phyloP scores from a whole-genome alignment of 2,329 filamentous ascomycete genomes.

The Arthrobotrys conoides region DNA sequence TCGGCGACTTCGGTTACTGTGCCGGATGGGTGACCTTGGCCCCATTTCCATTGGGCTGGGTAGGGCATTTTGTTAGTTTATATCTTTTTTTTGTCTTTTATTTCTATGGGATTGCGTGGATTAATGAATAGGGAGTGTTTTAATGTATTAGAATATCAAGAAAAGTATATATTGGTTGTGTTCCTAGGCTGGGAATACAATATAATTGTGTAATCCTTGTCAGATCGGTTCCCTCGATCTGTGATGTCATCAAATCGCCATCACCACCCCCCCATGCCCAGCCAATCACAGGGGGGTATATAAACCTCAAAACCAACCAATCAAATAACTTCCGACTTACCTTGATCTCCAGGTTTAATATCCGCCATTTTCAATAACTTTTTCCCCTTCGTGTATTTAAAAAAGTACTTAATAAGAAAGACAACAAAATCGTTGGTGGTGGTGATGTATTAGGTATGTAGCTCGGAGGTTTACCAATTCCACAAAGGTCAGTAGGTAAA shows the following conservation, averaged over 20 bases:
- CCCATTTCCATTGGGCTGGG: conserved; percentile 76
- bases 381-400: too few species aligned
- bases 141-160: too few species aligned
- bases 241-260: conserved; percentile 6
- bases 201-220: not conserved
- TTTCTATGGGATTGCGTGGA: too few species aligned
- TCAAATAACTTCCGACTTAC: conserved; percentile 6
- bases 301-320: conserved; percentile 13
- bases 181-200: not conserved
- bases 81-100: not conserved
- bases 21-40: conserved; percentile 72
- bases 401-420: not conserved
- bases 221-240: not conserved
- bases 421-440: too few species aligned
- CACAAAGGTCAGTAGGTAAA: too few species aligned
- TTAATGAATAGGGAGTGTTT: too few species aligned
- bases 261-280: not conserved
- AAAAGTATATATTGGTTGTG: too few species aligned
- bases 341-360: conserved; percentile 46
- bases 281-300: too few species aligned
- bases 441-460: too few species aligned
- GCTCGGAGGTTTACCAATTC: too few species aligned
- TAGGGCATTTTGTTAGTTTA: conserved; percentile 9
- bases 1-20: conserved; percentile 74
- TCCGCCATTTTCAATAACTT: conserved; percentile 54